Evolutionary conservation across 73 alveolate species (phyloP).

Genomic region (Diophrys appendiculata): DNA sequence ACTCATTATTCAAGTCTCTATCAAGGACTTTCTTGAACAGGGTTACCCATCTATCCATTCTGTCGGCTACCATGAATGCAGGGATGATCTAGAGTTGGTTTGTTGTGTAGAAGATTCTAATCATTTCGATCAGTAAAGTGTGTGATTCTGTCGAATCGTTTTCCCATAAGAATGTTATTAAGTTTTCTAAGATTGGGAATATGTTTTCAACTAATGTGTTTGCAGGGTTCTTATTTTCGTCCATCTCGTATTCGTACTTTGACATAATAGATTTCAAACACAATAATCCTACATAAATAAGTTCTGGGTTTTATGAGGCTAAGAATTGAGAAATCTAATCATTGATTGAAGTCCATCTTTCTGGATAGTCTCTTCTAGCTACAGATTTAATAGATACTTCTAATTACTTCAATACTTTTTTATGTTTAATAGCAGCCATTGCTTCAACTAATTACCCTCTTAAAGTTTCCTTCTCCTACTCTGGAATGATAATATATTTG

Average conservation of each 20-base stretch:
- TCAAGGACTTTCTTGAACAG: constrained; percentile 54
- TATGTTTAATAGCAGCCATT: too few relatives aligned
- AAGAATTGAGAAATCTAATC: background rate
- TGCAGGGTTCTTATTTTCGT: constrained; percentile 57
- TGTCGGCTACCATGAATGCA: constrained; percentile 35
- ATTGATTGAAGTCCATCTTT: constrained; percentile 8
- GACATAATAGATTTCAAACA: background rate
- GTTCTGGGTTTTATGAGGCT: background rate
- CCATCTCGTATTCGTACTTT: constrained; percentile 58
- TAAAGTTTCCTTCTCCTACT: too few relatives aligned
- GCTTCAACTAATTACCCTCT: too few relatives aligned
- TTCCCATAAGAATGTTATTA: constrained; percentile 28
- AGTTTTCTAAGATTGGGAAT: constrained; percentile 49
- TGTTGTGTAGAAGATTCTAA: constrained; percentile 53
- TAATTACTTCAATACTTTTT: too few relatives aligned
- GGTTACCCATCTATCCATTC: constrained; percentile 47
- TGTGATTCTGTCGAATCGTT: constrained; percentile 37
- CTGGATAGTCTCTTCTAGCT: constrained; percentile 48
- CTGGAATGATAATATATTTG: too few relatives aligned
- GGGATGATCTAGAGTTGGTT: constrained; percentile 55
- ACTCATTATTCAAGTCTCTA: constrained; percentile 12
- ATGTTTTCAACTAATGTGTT: constrained; percentile 42
- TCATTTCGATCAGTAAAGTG: constrained; percentile 24
- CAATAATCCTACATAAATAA: background rate
- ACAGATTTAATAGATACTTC: constrained; percentile 1